phyloP scores from a whole-genome alignment of 2,329 filamentous ascomycete genomes.

The Colletotrichum phormii region DNA sequence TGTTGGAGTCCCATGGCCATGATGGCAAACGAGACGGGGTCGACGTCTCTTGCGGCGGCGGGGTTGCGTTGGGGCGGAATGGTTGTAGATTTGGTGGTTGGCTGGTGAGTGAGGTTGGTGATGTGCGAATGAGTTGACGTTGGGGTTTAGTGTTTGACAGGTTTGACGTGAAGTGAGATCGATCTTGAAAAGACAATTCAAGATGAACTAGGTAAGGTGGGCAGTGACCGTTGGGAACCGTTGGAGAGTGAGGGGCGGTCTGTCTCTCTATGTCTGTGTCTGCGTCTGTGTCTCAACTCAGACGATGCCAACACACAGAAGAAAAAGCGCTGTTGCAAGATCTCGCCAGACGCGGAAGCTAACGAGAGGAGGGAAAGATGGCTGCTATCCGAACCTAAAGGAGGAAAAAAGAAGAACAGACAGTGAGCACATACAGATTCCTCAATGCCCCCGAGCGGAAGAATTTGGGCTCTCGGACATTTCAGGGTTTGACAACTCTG shows the following conservation, averaged over 20 bases:
- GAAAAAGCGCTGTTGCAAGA: not conserved
- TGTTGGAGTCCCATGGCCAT: conserved; percentile 35
- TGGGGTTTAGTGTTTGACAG: not conserved
- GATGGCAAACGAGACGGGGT: conserved; percentile 17
- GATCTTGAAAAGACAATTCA: not conserved
- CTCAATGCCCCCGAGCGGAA: not conserved
- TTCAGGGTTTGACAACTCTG: not conserved
- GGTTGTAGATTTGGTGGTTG: not conserved
- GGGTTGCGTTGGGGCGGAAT: not conserved
- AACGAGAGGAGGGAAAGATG: not conserved
- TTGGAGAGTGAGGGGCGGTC: not conserved
- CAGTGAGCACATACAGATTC: not conserved
- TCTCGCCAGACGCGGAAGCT: not conserved
- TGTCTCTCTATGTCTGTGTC: not conserved
- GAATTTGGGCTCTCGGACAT: not conserved
- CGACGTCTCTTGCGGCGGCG: not conserved
- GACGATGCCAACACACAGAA: not conserved
- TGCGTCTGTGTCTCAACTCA: not conserved
- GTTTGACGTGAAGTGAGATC: not conserved
- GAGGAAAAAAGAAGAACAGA: not conserved
- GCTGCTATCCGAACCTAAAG: not conserved
- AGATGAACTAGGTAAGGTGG: not conserved
- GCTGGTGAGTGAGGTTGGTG: not conserved
- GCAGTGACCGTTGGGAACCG: not conserved
- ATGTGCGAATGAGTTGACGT: not conserved